phyloP scores from a whole-genome alignment of 2,329 filamentous ascomycete genomes.

The Calycina marina region DNA sequence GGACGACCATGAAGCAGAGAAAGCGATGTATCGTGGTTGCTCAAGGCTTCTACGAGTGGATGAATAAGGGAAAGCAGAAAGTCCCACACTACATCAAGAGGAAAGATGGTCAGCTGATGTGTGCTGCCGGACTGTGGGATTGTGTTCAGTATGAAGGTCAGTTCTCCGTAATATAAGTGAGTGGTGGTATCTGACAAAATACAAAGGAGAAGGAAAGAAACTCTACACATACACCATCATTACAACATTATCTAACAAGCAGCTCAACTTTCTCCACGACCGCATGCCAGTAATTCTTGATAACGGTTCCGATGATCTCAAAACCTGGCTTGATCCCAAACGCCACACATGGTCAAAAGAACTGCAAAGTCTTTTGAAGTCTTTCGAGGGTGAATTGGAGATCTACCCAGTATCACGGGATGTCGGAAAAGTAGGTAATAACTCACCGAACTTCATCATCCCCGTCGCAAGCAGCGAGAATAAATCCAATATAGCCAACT shows the following conservation, averaged over 20 bases:
- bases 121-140: slow-evolving; percentile 85
- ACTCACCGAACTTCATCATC: slow-evolving; percentile 69
- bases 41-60: slow-evolving; percentile 94
- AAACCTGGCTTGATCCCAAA: slow-evolving; percentile 64
- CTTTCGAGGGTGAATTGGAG: slow-evolving; percentile 65
- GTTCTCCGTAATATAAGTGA: no score
- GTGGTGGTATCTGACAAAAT: no score
- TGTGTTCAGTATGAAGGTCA: slow-evolving; percentile 65
- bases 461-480: slow-evolving; percentile 76
- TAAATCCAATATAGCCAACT: slow-evolving; percentile 87
- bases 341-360: slow-evolving; percentile 61
- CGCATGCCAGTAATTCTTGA: slow-evolving; percentile 92
- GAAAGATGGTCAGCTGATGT: slow-evolving; percentile 67
- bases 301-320: slow-evolving; percentile 53
- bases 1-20: slow-evolving; percentile 77
- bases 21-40: slow-evolving; percentile 82
- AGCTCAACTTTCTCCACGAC: slow-evolving; percentile 77
- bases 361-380: slow-evolving; percentile 64
- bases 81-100: slow-evolving; percentile 73
- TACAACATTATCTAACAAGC: slow-evolving; percentile 73
- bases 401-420: slow-evolving; percentile 78
- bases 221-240: slow-evolving; percentile 87
- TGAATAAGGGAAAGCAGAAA: slow-evolving; percentile 71
- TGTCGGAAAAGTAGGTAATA: slow-evolving; percentile 88
- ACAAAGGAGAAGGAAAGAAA: no score